Evolutionary conservation across 129 eudicot genomes (phyloP).

Genomic region (Tanacetum coccineum): DNA sequence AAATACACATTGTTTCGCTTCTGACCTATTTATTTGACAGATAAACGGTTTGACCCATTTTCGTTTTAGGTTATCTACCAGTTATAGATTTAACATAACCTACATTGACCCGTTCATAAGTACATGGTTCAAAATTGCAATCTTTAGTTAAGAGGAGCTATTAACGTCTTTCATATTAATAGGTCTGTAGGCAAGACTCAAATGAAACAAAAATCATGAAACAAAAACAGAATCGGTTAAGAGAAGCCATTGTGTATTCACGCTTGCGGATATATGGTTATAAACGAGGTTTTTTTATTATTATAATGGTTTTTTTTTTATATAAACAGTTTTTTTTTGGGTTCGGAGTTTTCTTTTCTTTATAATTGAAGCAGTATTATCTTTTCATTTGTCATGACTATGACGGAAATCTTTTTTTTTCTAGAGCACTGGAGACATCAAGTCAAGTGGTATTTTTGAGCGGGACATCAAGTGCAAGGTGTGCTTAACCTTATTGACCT

Average conservation of each 20-base stretch:
- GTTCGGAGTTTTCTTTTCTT: neutral
- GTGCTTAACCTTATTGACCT: slow-evolving; percentile 89
- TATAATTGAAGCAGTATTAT: neutral
- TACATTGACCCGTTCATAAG: neutral
- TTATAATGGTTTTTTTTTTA: no score
- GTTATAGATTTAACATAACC: neutral
- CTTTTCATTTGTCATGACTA: neutral
- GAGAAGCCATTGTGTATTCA: slow-evolving; percentile 99
- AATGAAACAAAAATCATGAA: slow-evolving; percentile 95
- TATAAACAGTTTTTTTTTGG: neutral
- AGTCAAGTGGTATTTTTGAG: no score
- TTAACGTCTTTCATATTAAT: slow-evolving; percentile 12
- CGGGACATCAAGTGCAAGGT: slow-evolving; percentile 97
- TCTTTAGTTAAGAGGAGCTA: neutral
- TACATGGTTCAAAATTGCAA: neutral
- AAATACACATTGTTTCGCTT: no score
- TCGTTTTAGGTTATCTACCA: slow-evolving; percentile 16
- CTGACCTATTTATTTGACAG: no score
- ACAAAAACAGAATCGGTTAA: no score
- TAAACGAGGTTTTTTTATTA: no score
- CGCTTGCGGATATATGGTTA: slow-evolving; percentile 77
- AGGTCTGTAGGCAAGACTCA: slow-evolving; percentile 99
- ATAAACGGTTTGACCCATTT: neutral
- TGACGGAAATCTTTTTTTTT: slow-evolving; percentile 5
- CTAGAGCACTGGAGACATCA: no score